A percentile compares a stretch with the other conserved stretches of the same genome.
Evolutionary conservation across 2,329 filamentous ascomycete species (phyloP).

Genomic region (Nemania serpens): DNA sequence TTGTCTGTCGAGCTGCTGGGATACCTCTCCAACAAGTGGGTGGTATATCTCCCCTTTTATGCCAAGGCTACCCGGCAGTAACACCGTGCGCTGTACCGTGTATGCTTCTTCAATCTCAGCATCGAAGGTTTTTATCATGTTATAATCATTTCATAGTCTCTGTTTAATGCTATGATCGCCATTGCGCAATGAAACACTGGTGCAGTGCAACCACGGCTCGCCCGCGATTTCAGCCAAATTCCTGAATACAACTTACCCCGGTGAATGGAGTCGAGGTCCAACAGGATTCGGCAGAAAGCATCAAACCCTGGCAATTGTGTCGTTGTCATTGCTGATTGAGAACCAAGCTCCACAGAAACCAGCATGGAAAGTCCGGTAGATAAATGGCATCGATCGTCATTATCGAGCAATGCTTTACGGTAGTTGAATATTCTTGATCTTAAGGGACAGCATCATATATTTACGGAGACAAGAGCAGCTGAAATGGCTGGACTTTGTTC

Average conservation of each 20-base stretch:
- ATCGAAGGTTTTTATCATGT: too few species aligned
- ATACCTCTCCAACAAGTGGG: not conserved
- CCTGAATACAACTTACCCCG: too few species aligned
- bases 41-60: not conserved
- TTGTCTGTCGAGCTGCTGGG: not conserved
- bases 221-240: not conserved
- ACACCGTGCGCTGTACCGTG: not conserved
- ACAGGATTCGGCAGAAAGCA: too few species aligned
- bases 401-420: not conserved
- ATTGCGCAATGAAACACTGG: not conserved
- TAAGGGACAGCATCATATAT: not conserved
- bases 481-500: not conserved
- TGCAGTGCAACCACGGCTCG: conserved; percentile 8
- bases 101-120: not conserved
- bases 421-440: too few species aligned
- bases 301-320: too few species aligned
- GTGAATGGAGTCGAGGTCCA: too few species aligned
- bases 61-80: not conserved
- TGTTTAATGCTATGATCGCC: not conserved
- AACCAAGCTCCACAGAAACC: not conserved
- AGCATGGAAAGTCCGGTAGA: not conserved
- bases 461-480: not conserved
- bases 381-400: not conserved
- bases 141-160: too few species aligned
- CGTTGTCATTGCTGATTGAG: conserved; percentile 8